Conservation (phyloP, 1,284 basidiomycete species). For the Dichomitus squalens region DNA sequence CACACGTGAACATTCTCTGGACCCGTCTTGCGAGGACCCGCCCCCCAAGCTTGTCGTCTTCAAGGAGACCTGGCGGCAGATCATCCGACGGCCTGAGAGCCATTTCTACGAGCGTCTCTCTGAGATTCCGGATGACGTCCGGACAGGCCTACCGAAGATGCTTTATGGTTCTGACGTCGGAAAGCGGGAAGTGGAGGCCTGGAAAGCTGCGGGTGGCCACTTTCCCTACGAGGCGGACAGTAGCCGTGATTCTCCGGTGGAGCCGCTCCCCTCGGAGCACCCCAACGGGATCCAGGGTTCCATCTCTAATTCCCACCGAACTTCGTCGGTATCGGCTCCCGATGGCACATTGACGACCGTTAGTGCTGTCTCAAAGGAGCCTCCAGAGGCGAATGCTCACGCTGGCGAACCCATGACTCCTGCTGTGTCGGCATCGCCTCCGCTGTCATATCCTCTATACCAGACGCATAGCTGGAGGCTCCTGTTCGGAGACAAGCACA, state of each 20-base stretch:
- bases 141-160: constrained; percentile 1
- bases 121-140: neutral
- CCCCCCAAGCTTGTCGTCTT: neutral
- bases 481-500: neutral
- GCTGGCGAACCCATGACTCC: neutral
- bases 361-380: neutral
- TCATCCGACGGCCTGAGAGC: constrained; percentile 3
- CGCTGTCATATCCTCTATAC: neutral
- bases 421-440: neutral
- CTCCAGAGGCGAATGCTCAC: neutral
- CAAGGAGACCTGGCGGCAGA: constrained; percentile 23
- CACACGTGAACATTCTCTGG: neutral
- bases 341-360: no score
- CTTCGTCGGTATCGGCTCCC: neutral
- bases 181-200: constrained; percentile 3
- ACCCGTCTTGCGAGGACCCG: no score
- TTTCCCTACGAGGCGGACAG: no score
- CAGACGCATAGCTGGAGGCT: constrained; percentile 12
- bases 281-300: no score
- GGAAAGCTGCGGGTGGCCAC: constrained; percentile 2
- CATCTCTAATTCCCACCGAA: no score
- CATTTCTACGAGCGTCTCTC: constrained; percentile 11
- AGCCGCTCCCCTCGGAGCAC: neutral
- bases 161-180: constrained; percentile 11
- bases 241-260: neutral